phyloP scores from a whole-genome alignment of 2,329 filamentous ascomycete species.

The Triangularia verruculosa region DNA sequence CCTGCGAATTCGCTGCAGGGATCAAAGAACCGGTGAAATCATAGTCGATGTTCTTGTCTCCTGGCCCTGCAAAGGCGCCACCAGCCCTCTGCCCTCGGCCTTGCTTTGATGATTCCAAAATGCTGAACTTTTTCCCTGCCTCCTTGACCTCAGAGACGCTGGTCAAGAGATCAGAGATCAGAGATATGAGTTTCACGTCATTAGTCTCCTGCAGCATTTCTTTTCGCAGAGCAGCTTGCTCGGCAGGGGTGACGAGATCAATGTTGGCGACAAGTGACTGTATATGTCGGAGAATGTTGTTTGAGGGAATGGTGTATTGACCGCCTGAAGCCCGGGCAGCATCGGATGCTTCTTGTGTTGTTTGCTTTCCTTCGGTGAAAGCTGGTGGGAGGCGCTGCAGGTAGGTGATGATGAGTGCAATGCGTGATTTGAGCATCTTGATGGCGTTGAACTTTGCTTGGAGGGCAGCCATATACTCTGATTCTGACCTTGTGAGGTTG shows the following conservation, averaged over 20 bases:
- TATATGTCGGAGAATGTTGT: constrained; percentile 80
- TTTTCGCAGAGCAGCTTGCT: constrained; percentile 61
- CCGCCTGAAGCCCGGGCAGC: constrained; percentile 33
- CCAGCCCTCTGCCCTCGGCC: neutral
- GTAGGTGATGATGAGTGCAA: constrained; percentile 72
- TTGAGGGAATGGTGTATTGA: constrained; percentile 49
- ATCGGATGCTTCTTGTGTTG: constrained; percentile 31
- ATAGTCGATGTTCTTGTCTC: neutral
- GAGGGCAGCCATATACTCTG: constrained; percentile 62
- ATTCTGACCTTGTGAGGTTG: constrained; percentile 55
- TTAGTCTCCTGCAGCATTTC: constrained; percentile 77
- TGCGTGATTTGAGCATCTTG: constrained; percentile 81
- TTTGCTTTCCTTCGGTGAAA: constrained; percentile 50
- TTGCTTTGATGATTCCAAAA: constrained; percentile 46
- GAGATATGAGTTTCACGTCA: constrained; percentile 74
- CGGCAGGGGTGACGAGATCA: constrained; percentile 73
- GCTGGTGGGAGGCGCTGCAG: constrained; percentile 68
- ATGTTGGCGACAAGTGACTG: constrained; percentile 81
- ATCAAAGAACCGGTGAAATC: neutral
- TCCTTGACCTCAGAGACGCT: constrained; percentile 69
- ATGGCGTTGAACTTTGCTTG: constrained; percentile 89
- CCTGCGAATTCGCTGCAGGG: too few relatives aligned
- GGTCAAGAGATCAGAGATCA: constrained; percentile 73
- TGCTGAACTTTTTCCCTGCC: constrained; percentile 69
- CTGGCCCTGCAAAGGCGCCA: neutral